These are phyloP conservation scores for Myxozyma geophila DNA, from an alignment of 805 yeast genomes.

Conservation along the genomic window DNA sequence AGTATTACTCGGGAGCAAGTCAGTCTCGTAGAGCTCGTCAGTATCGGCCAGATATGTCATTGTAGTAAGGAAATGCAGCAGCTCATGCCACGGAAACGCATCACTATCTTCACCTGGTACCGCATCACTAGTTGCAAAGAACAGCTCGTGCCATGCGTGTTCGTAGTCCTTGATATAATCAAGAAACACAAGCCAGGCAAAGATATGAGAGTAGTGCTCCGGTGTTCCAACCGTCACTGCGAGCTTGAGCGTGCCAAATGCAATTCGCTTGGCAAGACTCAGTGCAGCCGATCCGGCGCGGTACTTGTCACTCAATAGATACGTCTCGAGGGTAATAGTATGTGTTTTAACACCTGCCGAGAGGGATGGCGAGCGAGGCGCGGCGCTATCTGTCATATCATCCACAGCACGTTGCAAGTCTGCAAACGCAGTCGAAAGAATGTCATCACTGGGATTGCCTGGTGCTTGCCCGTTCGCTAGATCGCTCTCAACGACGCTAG, in stretches of 20 bases:
- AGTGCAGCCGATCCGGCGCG: constrained; percentile 8
- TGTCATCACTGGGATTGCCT: too few species aligned
- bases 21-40: constrained; percentile 13
- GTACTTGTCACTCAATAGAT: constrained; percentile 13
- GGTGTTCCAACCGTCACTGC: constrained; percentile 27
- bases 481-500: too few species aligned
- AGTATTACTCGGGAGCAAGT: constrained; percentile 8
- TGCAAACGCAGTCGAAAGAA: not conserved
- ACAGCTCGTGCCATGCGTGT: constrained; percentile 15
- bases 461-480: too few species aligned
- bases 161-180: constrained; percentile 21
- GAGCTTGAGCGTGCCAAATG: constrained; percentile 22
- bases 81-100: constrained; percentile 30
- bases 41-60: constrained; percentile 29
- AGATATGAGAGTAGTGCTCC: constrained; percentile 31
- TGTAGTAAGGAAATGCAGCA: constrained; percentile 23
- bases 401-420: not conserved
- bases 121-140: not conserved
- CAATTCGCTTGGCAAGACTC: constrained; percentile 12
- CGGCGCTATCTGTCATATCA: not conserved
- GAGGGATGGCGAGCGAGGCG: not conserved
- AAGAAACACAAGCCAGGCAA: constrained; percentile 34
- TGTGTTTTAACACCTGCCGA: not conserved
- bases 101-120: not conserved
- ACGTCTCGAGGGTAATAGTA: constrained; percentile 1